These are phyloP conservation scores for Detonula confervacea DNA, from an alignment of 352 stramenopile species.

Conservation along the genomic window DNA sequence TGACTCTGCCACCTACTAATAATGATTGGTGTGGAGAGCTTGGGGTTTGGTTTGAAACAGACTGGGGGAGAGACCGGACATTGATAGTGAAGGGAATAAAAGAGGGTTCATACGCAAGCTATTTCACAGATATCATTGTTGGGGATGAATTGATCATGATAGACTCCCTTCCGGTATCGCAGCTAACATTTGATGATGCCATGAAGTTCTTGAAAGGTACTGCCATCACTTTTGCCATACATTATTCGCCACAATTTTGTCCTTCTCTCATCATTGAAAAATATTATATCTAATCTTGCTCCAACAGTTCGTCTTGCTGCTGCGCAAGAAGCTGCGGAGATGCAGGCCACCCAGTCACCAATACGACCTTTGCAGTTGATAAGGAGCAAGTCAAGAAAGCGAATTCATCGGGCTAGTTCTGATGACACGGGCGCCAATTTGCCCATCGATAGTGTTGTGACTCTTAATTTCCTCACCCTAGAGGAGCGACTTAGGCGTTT, in stretches of 20 bases:
- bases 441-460: slow-evolving; percentile 47
- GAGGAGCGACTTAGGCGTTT: slow-evolving; percentile 81
- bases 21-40: slow-evolving; percentile 79
- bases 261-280: not conserved
- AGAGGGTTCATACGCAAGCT: slow-evolving; percentile 78
- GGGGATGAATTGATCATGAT: slow-evolving; percentile 84
- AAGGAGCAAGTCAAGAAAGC: slow-evolving; percentile 41
- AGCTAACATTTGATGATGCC: slow-evolving; percentile 79
- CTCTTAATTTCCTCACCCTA: slow-evolving; percentile 81
- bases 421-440: not conserved
- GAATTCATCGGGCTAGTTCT: slow-evolving; percentile 9
- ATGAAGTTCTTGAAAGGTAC: slow-evolving; percentile 80
- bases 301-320: slow-evolving; percentile 41
- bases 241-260: slow-evolving; percentile 4
- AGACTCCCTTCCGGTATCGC: slow-evolving; percentile 65
- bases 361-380: slow-evolving; percentile 38
- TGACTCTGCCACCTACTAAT: slow-evolving; percentile 71
- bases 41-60: slow-evolving; percentile 88
- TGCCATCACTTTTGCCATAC: not conserved
- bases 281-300: not conserved
- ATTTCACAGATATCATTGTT: slow-evolving; percentile 63
- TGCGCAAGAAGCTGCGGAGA: slow-evolving; percentile 37
- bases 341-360: slow-evolving; percentile 14
- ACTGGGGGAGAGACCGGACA: slow-evolving; percentile 83
- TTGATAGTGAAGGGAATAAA: slow-evolving; percentile 88